These are phyloP conservation scores for Salix arbutifolia DNA, from an alignment of 345 rosid genomes.

Conservation along the genomic window DNA sequence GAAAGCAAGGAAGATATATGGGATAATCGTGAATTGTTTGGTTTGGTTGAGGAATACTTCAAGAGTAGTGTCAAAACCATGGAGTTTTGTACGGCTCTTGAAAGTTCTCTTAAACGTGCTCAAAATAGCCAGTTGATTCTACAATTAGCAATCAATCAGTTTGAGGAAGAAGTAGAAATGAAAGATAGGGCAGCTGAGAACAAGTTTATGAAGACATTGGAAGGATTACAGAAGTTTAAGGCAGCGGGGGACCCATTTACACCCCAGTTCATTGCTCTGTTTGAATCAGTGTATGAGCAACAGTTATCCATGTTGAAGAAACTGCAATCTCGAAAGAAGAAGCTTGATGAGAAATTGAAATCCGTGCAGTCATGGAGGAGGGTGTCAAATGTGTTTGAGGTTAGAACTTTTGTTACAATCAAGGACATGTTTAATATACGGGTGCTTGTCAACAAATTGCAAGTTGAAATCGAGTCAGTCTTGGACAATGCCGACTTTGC, in stretches of 20 bases:
- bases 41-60: constrained; percentile 65
- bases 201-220: constrained; percentile 56
- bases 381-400: constrained; percentile 57
- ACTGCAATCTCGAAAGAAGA: constrained; percentile 43
- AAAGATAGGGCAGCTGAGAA: constrained; percentile 30
- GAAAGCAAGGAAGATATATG: constrained; percentile 71
- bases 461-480: constrained; percentile 49
- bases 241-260: constrained; percentile 66
- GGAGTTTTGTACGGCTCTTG: constrained; percentile 75
- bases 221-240: constrained; percentile 59
- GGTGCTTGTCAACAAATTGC: constrained; percentile 47
- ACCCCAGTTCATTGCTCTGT: constrained; percentile 51
- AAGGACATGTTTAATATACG: constrained; percentile 65
- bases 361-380: constrained; percentile 66
- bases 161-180: constrained; percentile 43
- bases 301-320: constrained; percentile 52
- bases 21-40: constrained; percentile 55
- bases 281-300: constrained; percentile 43
- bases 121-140: constrained; percentile 60
- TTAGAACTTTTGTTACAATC: constrained; percentile 47
- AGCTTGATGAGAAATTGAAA: constrained; percentile 62
- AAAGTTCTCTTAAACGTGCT: constrained; percentile 58
- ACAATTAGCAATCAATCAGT: constrained; percentile 55
- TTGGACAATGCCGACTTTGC: constrained; percentile 53
- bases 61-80: constrained; percentile 56